Base-by-base conservation (phyloP, 2,329 filamentous ascomycete genomes). In the Fusarium brachygibbosum region DNA sequence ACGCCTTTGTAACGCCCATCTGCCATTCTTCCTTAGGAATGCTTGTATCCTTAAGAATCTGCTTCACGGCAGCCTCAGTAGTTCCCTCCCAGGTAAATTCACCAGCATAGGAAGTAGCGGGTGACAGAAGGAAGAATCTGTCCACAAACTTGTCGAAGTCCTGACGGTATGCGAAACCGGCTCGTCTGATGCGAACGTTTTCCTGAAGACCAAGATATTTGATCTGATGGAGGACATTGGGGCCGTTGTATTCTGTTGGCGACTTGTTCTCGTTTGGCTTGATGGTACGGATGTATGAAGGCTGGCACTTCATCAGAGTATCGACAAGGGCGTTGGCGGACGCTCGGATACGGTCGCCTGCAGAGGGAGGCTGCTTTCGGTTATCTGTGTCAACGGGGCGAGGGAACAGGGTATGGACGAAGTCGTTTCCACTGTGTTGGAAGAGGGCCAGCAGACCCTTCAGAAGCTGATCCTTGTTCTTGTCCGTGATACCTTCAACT, bases 211-310 rank as follows among this genome's bases (percentile, higher is more conserved):
- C 96, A 16, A 99, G 91, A 76, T 99, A 99, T 78, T 99, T 98
- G 86, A 98, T 93, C 79, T 99, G 96, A 85, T 99, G 96, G 75
- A 98, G 86, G 21, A 99, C 96, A 74, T 98, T 98, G 31, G 90
- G 89, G 21, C 88, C 87, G 74, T 97, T 98, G 80, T 97, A 99
- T 78, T 99, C 96, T 13, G 89, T 90, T 0, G 94, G 91, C 4
- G 94, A 97, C 80, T 98, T 99, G 84, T 98, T 98, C 81, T 99
- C 96, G 83, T 99, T 99, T 3, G 96, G 96, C 82, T 99, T 99
- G 83, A 99, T 98, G 1, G 96, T 99, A 78, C 96, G 93, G 74
- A 99, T 99, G 77, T 99, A 99, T 4, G 94, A 98, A 2, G 96
- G 96, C 73, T 96, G 93, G 58, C 94, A 95, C 81, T 98, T 97